These are phyloP conservation scores for Pisolithus sp. DNA, from an alignment of 768 basidiomycete species.

Conservation along the genomic window DNA sequence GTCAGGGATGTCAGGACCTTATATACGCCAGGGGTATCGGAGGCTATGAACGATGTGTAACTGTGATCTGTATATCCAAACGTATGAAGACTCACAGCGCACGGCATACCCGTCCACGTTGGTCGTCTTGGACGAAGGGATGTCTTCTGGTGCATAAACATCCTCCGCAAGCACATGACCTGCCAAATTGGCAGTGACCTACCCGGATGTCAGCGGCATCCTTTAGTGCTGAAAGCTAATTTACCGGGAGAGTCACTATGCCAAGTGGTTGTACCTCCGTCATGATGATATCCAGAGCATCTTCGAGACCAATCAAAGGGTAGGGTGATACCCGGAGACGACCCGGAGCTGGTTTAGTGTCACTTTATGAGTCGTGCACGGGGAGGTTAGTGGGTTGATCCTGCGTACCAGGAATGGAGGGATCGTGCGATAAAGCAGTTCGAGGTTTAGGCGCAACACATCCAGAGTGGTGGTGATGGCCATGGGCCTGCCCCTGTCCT, in stretches of 20 bases:
- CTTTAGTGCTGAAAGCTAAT: slow-evolving; percentile 6
- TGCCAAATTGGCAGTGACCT: slow-evolving; percentile 57
- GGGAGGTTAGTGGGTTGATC: not conserved
- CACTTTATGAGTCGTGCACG: not conserved
- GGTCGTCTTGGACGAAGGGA: slow-evolving; percentile 63
- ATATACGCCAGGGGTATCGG: slow-evolving; percentile 59
- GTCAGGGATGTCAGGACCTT: slow-evolving; percentile 56
- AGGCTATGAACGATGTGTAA: slow-evolving; percentile 35
- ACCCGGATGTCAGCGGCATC: not conserved
- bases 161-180: slow-evolving; percentile 75
- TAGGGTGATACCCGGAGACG: slow-evolving; percentile 77
- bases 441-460: slow-evolving; percentile 49
- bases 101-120: slow-evolving; percentile 89
- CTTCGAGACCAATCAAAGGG: slow-evolving; percentile 57
- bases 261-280: slow-evolving; percentile 40
- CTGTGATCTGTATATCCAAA: not conserved
- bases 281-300: slow-evolving; percentile 55
- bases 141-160: slow-evolving; percentile 55
- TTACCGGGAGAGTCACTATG: slow-evolving; percentile 37
- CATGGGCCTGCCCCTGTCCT: slow-evolving; percentile 16
- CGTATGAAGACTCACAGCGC: slow-evolving; percentile 41
- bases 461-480: slow-evolving; percentile 34
- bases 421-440: slow-evolving; percentile 61
- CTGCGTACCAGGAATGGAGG: slow-evolving; percentile 53
- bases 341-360: slow-evolving; percentile 43